These are phyloP conservation scores for Phialophora tarda DNA, from an alignment of 2,329 filamentous ascomycete genomes.

Conservation along the genomic window DNA sequence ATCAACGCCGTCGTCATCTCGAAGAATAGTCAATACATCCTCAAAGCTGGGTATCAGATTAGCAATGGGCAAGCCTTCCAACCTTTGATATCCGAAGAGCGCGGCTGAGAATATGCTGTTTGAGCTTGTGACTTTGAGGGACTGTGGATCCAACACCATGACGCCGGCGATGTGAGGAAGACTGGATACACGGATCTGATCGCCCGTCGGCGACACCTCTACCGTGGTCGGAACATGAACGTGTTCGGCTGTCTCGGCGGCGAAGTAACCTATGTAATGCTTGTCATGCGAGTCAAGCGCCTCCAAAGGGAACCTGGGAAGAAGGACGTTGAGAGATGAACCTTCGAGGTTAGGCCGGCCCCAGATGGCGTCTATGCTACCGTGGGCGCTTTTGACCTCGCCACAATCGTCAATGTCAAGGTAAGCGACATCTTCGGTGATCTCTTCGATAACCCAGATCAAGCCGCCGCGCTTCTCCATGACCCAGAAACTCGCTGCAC, in stretches of 20 bases:
- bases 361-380: constrained; percentile 87
- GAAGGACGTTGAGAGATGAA: constrained; percentile 75
- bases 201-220: constrained; percentile 70
- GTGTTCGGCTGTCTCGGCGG: constrained; percentile 75
- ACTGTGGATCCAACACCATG: constrained; percentile 82
- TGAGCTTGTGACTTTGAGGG: constrained; percentile 82
- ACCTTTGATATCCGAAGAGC: constrained; percentile 84
- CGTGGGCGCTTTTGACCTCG: constrained; percentile 69
- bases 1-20: constrained; percentile 81
- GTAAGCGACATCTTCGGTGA: constrained; percentile 87
- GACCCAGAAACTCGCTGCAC: constrained; percentile 95
- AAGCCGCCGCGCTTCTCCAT: constrained; percentile 94
- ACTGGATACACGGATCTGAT: constrained; percentile 83
- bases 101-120: constrained; percentile 94
- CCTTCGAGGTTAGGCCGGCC: constrained; percentile 69
- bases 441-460: constrained; percentile 98
- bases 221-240: constrained; percentile 86
- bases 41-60: constrained; percentile 87
- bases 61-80: constrained; percentile 78
- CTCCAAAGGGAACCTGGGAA: constrained; percentile 80
- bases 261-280: constrained; percentile 74
- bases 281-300: constrained; percentile 43
- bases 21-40: constrained; percentile 77
- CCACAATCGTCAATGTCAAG: constrained; percentile 79
- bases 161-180: constrained; percentile 98